Base-by-base conservation (phyloP, 2,329 filamentous ascomycete species). In the Arthroderma sp. region DNA sequence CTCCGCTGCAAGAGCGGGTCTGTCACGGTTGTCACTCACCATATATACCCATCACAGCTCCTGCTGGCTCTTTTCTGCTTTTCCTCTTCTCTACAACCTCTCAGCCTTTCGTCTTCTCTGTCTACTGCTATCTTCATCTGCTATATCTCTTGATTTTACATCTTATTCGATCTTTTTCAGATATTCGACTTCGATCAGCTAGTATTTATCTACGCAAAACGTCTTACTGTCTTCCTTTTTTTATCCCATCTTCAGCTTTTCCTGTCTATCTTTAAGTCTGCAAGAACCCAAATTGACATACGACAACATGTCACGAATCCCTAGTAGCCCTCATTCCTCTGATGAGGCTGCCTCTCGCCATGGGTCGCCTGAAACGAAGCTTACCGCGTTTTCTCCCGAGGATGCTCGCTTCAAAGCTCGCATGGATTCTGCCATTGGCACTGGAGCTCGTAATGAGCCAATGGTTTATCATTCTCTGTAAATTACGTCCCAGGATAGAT, bases 351-450 rank as follows among this genome's bases (percentile, higher is more conserved):
- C 75, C 42, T 80, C 78, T 7, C 72, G 70, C 55, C 72, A 76
- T 52, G 74, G 72, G 10, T 83, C 81, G 4, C 80, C 80, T 0
- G 77, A 81, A 47, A 81, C 79, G 5, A 74, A 72, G 41, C 52
- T 80, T 36, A 80, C 78, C 4, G 64, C 73, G 4, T 81, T 82
- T 56, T 83, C 79, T 3, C 78, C 79, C 0, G 73, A 77, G 10
- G 75, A 77, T 36, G 61, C 61, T 42, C 69, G 70, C 9, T 61
- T 63, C 33, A 71, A 69, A 51, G 50, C 50, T 27, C 52, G 52
- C 34, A 49, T 52, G 38, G 49, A 53, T 9, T 46, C 52, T 37
- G 49, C 42, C 38, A 38, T 50, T 39, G 46, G 47, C 41, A 50
- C 43, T 39, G 41, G 42, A 36, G 31, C 40, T 43, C 45, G 42